Evolutionary conservation across 2,329 filamentous ascomycete species (phyloP), one percentile per base, ranked within the genome.

Genomic region (Hypoxylon sp.): DNA sequence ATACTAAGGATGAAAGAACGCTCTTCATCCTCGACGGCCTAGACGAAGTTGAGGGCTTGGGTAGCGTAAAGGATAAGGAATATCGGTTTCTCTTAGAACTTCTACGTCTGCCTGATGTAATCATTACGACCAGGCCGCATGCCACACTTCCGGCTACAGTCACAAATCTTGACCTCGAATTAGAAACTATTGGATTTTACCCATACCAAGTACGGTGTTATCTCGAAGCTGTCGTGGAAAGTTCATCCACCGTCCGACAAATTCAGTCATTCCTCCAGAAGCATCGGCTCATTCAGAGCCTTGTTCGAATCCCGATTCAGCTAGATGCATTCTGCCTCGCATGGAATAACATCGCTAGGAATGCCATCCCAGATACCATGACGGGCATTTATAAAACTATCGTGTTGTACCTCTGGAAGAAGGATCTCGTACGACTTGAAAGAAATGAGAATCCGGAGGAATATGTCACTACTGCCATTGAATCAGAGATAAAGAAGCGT

Each of bases 271-370:
- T 25, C 19, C 32, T 53, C 14, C 2, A 10, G 10, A 25, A 25
- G 14, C 32, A 41, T 23, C 11, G 19, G 32, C 32, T 38, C 32
- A 5, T 53, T 25, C 50, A 28, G 21, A 38, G 50, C 32, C 50
- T 53, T 25, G 50, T 53, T 53, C 50, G 50, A n/a, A 53, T 53
- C 9, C 50, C 50, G 19, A 53, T 53, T n/a, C 50, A 53, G 13
- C n/a, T 53, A 25, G 50, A 53, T 38, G 50, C 50, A 9, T 13
- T 53, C 50, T 53, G 50, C 21, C 13, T 41, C 14, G 5, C 19
- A 23, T 53, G 50, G 50, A 10, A 50, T 11, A 21, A 34, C 11
- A 38, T 53, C 34, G 1, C 2, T 10, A 11, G 7, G 9, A 32
- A 19, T 17, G 6, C 14, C 4, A 34, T 19, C 5, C 28, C 14